These are phyloP conservation scores for Nannochloropsis oceanica DNA, from an alignment of 108 stramenopile species.

Conservation along the genomic window DNA sequence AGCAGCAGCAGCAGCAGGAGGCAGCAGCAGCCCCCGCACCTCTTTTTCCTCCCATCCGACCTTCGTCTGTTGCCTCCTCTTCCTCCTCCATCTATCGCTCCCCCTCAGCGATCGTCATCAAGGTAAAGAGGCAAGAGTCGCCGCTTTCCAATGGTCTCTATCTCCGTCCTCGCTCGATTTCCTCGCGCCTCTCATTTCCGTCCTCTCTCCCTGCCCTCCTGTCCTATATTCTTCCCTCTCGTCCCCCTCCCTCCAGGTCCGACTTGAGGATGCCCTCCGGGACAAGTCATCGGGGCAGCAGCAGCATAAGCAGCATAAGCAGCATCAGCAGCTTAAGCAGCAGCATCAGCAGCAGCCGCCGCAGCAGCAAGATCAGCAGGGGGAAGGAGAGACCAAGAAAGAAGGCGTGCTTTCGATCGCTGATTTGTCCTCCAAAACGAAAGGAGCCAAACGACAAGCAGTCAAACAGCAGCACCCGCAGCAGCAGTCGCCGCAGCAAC, in stretches of 20 bases:
- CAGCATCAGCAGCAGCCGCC: background rate
- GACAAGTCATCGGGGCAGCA: too few species aligned
- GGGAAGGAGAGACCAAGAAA: background rate
- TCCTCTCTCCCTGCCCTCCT: background rate
- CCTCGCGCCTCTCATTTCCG: background rate
- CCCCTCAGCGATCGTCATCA: background rate
- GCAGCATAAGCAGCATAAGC: background rate
- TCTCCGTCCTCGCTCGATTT: background rate
- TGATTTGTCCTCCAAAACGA: background rate
- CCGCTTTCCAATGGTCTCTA: background rate
- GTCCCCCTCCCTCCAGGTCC: too few species aligned
- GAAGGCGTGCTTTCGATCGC: background rate
- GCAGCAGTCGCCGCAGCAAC: background rate
- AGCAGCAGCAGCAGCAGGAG: background rate
- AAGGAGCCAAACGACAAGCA: background rate
- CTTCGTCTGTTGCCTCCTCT: background rate
- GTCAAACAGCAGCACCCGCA: background rate
- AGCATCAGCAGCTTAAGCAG: background rate
- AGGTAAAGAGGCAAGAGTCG: too few species aligned
- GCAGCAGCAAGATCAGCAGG: background rate
- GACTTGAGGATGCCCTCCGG: too few species aligned
- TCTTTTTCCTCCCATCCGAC: background rate
- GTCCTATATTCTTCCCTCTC: background rate
- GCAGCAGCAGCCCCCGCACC: background rate
- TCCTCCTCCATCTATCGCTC: background rate